A percentile compares a stretch with the other conserved stretches of the same genome.
Conservation (phyloP, 192 early-diverging fungal species). For the Coemansia sp. region DNA sequence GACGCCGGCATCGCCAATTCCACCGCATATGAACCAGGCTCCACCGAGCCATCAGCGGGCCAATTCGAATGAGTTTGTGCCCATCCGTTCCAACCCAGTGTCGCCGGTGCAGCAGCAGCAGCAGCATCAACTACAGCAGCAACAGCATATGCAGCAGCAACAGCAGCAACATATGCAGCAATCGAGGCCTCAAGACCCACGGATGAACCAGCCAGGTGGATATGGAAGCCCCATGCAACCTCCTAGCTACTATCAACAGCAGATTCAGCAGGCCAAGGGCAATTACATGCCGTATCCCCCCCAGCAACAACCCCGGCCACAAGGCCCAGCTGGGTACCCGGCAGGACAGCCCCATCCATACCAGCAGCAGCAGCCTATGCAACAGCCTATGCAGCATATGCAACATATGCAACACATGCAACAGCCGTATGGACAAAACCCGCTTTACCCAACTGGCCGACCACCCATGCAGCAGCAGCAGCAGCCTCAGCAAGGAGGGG, state of each 20-base stretch:
- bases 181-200: conserved; percentile 15
- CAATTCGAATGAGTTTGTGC: conserved; percentile 50
- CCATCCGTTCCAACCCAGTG: conserved; percentile 40
- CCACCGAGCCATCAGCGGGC: conserved; percentile 33
- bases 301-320: conserved; percentile 15
- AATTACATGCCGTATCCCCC: conserved; percentile 26
- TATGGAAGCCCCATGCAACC: conserved; percentile 51
- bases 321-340: background rate
- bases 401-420: conserved; percentile 15
- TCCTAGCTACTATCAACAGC: conserved; percentile 52
- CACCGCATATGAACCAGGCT: conserved; percentile 25
- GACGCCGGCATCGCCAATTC: conserved; percentile 27
- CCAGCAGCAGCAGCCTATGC: conserved; percentile 46
- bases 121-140: conserved; percentile 3
- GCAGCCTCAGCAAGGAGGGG: background rate
- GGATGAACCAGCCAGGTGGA: conserved; percentile 31
- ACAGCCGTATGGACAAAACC: conserved; percentile 17
- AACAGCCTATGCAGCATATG: conserved; percentile 17
- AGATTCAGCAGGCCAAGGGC: conserved; percentile 48
- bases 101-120: conserved; percentile 22
- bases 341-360: conserved; percentile 24
- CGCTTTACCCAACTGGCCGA: conserved; percentile 10
- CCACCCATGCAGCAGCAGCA: conserved; percentile 15
- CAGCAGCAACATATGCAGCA: conserved; percentile 29
- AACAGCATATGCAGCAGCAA: conserved; percentile 24